Evolutionary conservation across 2,329 filamentous ascomycete species (phyloP), one percentile per base, ranked within the genome.

Genomic region (Arthrobotrys sphaeroides): DNA sequence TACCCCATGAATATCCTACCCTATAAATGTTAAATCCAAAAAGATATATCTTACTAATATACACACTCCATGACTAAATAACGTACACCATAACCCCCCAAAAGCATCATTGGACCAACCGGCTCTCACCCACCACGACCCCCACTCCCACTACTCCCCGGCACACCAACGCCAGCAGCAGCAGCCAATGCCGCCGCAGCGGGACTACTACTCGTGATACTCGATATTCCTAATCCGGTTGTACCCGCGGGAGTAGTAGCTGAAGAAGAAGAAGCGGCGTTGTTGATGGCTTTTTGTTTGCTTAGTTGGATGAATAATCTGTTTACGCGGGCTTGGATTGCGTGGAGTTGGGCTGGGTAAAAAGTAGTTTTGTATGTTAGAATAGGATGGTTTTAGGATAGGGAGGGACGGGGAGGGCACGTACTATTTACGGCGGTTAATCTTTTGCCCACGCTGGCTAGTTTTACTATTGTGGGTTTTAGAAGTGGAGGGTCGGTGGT

Each of bases 391-490:
- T 20, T 18, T 55, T 60, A 6, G 31, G 12, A n/a, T 36, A 20
- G 5, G 13, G 13, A 9, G 20, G 20, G 13, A 24, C 9, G 3
- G 12, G 18, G n/a, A n/a, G n/a, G n/a, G n/a, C n/a, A n/a, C 57
- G 9, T 60, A 80, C 79, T 64, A 72, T 80, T 80, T n/a, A 80
- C 78, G 0, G 69, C 78, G 9, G 59, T 76, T 9, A 80, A 31
- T 43, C 78, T 72, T 65, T 78, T 79, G 22, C 77, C 77, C 2
- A 78, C 78, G 4, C 72, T 69, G 1, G 77, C 79, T 3, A 80
- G 77, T 49, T 80, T 80, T 40, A 80, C 64, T n/a, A 80, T 78
- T 36, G 79, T 80, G 4, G 74, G 68, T 49, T 78, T 77, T 33
- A 80, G 47, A 16, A 75, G 70, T 4, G 79, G 79, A 7, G 79